A percentile compares a stretch with the other conserved stretches of the same genome.
phyloP scores from a whole-genome alignment of 164 flowering plant species.

The Hamamelis virginiana region DNA sequence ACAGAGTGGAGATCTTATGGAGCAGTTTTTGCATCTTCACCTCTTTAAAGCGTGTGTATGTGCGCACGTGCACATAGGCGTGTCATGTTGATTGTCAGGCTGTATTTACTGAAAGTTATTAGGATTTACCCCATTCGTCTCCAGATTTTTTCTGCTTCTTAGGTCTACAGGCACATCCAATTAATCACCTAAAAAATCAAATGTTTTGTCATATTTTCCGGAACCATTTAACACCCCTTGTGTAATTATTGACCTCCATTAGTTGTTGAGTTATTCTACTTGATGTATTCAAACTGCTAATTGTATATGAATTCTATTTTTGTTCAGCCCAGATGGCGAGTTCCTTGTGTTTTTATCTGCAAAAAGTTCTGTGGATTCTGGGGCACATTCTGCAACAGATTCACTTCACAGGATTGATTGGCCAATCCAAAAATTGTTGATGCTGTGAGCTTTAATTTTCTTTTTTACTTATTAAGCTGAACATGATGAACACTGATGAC shows the following conservation, averaged over 20 bases:
- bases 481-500: too few relatives aligned
- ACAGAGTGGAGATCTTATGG: too few relatives aligned
- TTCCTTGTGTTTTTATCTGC: slow-evolving; percentile 78
- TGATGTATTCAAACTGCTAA: neutral
- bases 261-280: neutral
- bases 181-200: neutral
- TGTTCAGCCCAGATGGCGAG: slow-evolving; percentile 84
- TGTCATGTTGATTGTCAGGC: too few relatives aligned
- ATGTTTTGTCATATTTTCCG: neutral
- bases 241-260: neutral
- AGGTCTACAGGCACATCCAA: neutral
- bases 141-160: neutral
- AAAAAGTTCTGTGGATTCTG: slow-evolving; percentile 73
- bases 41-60: too few relatives aligned
- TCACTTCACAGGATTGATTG: slow-evolving; percentile 59
- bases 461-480: too few relatives aligned
- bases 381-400: slow-evolving; percentile 84
- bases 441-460: too few relatives aligned
- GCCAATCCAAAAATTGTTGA: too few relatives aligned
- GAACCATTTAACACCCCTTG: neutral
- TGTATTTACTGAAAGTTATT: neutral
- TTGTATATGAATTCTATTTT: neutral
- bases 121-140: too few relatives aligned
- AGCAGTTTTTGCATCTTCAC: too few relatives aligned
- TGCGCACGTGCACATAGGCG: too few relatives aligned